Evolutionary conservation across 129 eudicot species (phyloP), one percentile per base, ranked within the genome.

Genomic region (Tanacetum coccineum): DNA sequence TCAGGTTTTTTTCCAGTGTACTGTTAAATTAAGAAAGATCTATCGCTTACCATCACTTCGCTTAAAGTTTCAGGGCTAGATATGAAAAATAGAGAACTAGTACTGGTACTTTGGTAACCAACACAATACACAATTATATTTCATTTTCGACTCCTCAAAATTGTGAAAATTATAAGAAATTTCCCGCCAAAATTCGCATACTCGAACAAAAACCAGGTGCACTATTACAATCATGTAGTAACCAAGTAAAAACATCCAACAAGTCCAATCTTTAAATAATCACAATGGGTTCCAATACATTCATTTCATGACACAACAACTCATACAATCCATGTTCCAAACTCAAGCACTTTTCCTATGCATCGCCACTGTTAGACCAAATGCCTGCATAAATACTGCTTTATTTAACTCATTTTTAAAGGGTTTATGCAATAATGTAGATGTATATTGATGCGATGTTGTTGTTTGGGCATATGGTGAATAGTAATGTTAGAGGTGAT

Each of bases 331-430:
- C 59, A 2, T 83, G 78, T 70, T 68, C 79, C 2, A 54, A 77
- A 17, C 17, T 76, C 39, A 74, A 71, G 44, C 75, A 49, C 30
- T 69, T 80, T 60, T 51, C 13, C 0, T 40, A 84, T 56, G 88
- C 94, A 45, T 90, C 90, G 36, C 74, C 45, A n/a, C 36, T 89
- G 90, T 86, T 89, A 73, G 95, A 89, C 68, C 77, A 66, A 81
- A 79, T 84, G 54, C 74, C 81, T 0, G 78, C 75, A 81, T 78
- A 75, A 70, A 71, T 51, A 70, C 64, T 6, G 84, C 85, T 7
- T 78, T 80, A 25, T 89, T 86, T 81, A 86, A 86, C 64, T 77
- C 25, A 72, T 89, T 83, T 72, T 83, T 67, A 89, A 86, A 76
- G 95, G 96, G 75, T 89, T 86, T 26, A 63, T 45, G 81, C 80